Base-by-base conservation (phyloP, 1,284 basidiomycete species). In the Neolentinus lepideus region DNA sequence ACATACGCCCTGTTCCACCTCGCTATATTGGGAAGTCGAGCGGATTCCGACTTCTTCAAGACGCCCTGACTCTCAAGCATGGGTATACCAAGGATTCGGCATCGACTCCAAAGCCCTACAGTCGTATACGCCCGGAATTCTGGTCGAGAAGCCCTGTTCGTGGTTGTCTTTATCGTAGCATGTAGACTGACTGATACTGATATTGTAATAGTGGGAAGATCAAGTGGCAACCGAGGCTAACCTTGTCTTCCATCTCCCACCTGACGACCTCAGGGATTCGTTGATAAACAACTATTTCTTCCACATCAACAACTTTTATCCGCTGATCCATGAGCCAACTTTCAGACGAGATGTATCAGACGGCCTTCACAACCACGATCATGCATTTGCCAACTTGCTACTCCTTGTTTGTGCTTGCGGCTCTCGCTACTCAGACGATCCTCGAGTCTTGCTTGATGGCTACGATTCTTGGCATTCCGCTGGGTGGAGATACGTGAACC, bases 1-100 rank as follows among this genome's bases (percentile, higher is more conserved):
- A 63, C 1, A 54, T 79, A 8, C 56, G 71, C 22, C 67, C 71
- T 0, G 59, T 58, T 1, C 67, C 73, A 1, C 69, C 72, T 33
- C 74, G 84, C 8, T 90, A 87, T 67, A 84, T 86, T 59, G 88
- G 88, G 1, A 85, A 88, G 63, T 85, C 84, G 1, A 89, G 86
- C 53, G 81, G 81, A 2, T 76, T 82, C 1, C 80, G 80, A 69
- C 75, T 91, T 8, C 70, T 91, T 50, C 79, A 80, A 45, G 76
- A 79, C 1, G 83, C 88, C 16, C 75, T 88, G 22, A 80, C 83
- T 55, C 69, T 89, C n/a, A 89, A 87, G 64, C 76, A 80, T 43
- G 80, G 83, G 58, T 78, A 43, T n/a, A 4, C 38, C 38, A 50
- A 26, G 47, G 25, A 50, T 16, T 26, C 47, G 38, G 8, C 16